Evolutionary conservation across 176 grass and related monocot species (phyloP).

Genomic region (Triticum timopheevii): DNA sequence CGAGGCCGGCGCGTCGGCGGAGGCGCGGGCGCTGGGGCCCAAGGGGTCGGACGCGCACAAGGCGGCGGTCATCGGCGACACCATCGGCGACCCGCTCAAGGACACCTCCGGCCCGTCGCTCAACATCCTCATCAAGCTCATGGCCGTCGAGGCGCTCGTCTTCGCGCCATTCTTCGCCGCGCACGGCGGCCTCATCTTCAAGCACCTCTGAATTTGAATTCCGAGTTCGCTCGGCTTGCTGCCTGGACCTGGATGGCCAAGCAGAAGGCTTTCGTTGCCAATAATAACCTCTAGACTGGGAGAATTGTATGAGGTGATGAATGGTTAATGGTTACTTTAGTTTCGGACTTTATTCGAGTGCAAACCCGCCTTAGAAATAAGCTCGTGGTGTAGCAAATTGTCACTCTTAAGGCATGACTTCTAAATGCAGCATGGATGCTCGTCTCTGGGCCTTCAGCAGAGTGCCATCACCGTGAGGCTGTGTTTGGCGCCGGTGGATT

Average conservation of each 20-base stretch:
- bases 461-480: too few species aligned
- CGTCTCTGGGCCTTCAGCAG: too few species aligned
- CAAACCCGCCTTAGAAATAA: background rate
- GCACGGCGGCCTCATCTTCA: slow-evolving; percentile 78
- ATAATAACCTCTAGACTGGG: background rate
- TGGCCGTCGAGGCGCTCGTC: slow-evolving; percentile 90
- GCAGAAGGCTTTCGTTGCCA: background rate
- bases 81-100: slow-evolving; percentile 84
- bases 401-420: background rate
- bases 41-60: slow-evolving; percentile 87
- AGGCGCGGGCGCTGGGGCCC: slow-evolving; percentile 74
- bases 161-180: slow-evolving; percentile 86
- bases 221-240: background rate
- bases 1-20: slow-evolving; percentile 82
- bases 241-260: background rate
- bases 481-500: background rate
- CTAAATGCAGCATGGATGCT: too few species aligned
- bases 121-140: slow-evolving; percentile 90
- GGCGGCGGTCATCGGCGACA: slow-evolving; percentile 85
- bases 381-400: background rate
- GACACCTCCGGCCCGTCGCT: slow-evolving; percentile 91
- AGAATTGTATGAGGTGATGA: background rate
- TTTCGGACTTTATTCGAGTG: background rate
- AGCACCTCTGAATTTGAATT: background rate
- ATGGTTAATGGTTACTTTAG: background rate